phyloP scores from a whole-genome alignment of 495 filamentous ascomycete species.

The Aspergillus incahuasiensis region DNA sequence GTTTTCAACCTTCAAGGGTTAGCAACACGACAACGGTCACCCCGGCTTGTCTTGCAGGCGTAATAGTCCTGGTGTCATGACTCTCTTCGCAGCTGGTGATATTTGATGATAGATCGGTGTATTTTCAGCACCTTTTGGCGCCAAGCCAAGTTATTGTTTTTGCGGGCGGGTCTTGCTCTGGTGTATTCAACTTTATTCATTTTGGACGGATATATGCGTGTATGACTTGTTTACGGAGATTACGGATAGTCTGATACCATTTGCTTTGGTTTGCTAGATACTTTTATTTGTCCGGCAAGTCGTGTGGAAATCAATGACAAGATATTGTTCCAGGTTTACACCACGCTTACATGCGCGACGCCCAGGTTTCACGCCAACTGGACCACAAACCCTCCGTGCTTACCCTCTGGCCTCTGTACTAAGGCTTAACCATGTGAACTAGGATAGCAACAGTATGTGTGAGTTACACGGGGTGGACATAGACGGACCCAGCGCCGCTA shows the following conservation, averaged over 20 bases:
- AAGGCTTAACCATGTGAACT: neutral
- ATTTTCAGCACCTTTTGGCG: neutral
- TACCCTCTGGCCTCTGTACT: neutral
- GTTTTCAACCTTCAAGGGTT: neutral
- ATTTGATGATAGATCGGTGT: conserved; percentile 1
- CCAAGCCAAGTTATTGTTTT: neutral
- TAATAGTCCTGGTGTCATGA: neutral
- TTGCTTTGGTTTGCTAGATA: conserved; percentile 5
- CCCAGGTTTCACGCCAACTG: neutral
- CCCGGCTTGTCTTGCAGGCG: neutral
- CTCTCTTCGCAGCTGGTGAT: neutral
- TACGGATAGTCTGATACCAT: conserved; percentile 13
- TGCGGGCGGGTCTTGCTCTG: neutral
- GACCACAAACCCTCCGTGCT: neutral
- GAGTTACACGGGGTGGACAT: neutral
- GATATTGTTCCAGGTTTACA: neutral
- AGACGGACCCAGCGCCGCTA: neutral
- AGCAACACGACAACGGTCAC: neutral
- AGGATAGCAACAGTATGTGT: neutral
- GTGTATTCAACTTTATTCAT: neutral
- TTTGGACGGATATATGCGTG: neutral
- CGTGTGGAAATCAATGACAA: too few relatives aligned
- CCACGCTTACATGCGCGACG: neutral
- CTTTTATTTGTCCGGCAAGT: too few relatives aligned
- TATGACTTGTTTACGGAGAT: conserved; percentile 8